phyloP scores from a whole-genome alignment of 1,284 basidiomycete species.

The Moesziomyces globuligerus region DNA sequence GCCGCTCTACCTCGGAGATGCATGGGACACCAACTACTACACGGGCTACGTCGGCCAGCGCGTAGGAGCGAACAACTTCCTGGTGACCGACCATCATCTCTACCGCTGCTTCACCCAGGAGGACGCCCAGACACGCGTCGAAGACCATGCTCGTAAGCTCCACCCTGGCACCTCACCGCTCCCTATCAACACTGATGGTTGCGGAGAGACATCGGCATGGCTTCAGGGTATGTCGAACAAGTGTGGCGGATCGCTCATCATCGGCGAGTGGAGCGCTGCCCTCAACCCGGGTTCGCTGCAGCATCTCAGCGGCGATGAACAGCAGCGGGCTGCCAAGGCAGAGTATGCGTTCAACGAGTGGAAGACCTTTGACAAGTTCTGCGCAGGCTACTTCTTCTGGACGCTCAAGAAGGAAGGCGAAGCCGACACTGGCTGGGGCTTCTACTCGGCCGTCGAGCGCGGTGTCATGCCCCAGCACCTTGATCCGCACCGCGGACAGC shows the following conservation, averaged over 20 bases:
- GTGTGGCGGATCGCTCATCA: slow-evolving; percentile 74
- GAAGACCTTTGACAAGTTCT: slow-evolving; percentile 75
- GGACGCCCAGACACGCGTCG: slow-evolving; percentile 74
- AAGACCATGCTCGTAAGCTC: slow-evolving; percentile 70
- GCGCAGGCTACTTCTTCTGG: slow-evolving; percentile 88
- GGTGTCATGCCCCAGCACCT: slow-evolving; percentile 73
- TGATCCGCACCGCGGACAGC: slow-evolving; percentile 38
- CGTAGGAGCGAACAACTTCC: slow-evolving; percentile 66
- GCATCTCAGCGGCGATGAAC: slow-evolving; percentile 62
- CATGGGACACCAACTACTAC: slow-evolving; percentile 80
- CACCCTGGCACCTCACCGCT: slow-evolving; percentile 41
- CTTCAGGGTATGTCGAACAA: slow-evolving; percentile 55
- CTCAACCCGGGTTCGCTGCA: slow-evolving; percentile 76
- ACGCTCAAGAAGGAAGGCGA: slow-evolving; percentile 80
- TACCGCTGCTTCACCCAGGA: slow-evolving; percentile 81
- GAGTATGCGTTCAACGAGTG: slow-evolving; percentile 75
- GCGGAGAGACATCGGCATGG: slow-evolving; percentile 46
- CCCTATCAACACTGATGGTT: slow-evolving; percentile 22
- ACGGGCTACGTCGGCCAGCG: slow-evolving; percentile 71
- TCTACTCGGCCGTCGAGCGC: slow-evolving; percentile 76
- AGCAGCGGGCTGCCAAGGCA: slow-evolving; percentile 71
- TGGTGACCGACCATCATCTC: slow-evolving; percentile 83
- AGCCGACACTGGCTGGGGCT: slow-evolving; percentile 81
- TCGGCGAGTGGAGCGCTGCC: slow-evolving; percentile 82
- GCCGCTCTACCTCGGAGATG: slow-evolving; percentile 77